A percentile compares a stretch with the other conserved stretches of the same genome.
These are phyloP conservation scores for Globisporangium cylindrosporum DNA, from an alignment of 352 stramenopile genomes.

Conservation along the genomic window DNA sequence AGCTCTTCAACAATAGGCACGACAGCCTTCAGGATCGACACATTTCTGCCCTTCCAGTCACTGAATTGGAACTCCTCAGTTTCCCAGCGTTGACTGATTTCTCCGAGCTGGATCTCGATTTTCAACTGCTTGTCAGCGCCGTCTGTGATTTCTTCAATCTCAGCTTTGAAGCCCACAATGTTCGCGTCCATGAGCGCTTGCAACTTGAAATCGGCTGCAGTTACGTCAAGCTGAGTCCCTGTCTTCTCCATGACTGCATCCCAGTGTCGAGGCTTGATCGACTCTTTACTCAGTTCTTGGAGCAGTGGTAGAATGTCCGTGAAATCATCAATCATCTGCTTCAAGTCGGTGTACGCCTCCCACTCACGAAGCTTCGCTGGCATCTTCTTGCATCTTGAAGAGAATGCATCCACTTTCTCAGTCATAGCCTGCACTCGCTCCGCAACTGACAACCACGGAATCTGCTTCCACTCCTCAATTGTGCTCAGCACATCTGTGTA, in stretches of 20 bases:
- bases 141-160: conserved; percentile 98
- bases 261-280: conserved; percentile 96
- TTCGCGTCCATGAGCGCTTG: conserved; percentile 93
- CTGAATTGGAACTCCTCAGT: conserved; percentile 95
- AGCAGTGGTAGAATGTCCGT: conserved; percentile 95
- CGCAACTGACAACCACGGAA: conserved; percentile 94
- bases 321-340: conserved; percentile 98
- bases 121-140: conserved; percentile 97
- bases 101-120: conserved; percentile 93
- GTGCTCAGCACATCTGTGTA: conserved; percentile 97
- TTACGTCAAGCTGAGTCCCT: conserved; percentile 91
- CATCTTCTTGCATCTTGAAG: conserved; percentile 96
- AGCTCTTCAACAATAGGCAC: conserved; percentile 96
- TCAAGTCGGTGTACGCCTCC: conserved; percentile 96
- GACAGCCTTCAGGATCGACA: conserved; percentile 95
- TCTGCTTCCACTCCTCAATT: conserved; percentile 97
- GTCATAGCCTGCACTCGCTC: conserved; percentile 95
- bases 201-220: conserved; percentile 94
- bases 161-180: conserved; percentile 89
- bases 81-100: conserved; percentile 94
- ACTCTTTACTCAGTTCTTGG: conserved; percentile 96
- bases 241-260: conserved; percentile 96
- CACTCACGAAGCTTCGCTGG: conserved; percentile 95
- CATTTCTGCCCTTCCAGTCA: conserved; percentile 92
- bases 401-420: conserved; percentile 96